Base-by-base conservation (phyloP, 140 eudicot species). In the Anethum foeniculum region DNA sequence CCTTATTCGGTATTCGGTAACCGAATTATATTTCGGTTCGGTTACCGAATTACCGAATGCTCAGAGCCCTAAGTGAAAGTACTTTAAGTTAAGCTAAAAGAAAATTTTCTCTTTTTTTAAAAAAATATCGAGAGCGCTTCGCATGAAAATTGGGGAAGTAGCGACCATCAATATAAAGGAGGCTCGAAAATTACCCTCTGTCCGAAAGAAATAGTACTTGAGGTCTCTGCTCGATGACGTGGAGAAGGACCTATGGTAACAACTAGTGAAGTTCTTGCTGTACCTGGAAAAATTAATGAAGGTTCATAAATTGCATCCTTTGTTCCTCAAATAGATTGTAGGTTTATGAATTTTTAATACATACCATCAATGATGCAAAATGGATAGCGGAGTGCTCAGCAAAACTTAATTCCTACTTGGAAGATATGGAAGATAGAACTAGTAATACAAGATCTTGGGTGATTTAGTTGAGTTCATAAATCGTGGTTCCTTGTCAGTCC, bases 231-330 rank as follows among this genome's bases (percentile, higher is more conserved):
- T 82, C 97, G 90, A 62, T 94, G 98, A 52, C 96, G 93, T 52
- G 97, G 98, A 80, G 98, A 94, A 36, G 98, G 98, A 56, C 98
- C 98, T 43, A 92, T 88, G 7, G 98, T 92, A 83, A 94, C 85
- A 81, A 92, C 86, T 41, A 94, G 88, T 46, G 98, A 94, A 76
- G 98, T 94, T 89, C 98, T 90, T 69, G 98, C 97, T 11, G 97
- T 84, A 81, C 98, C 98, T 93, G 88, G 68, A 82, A 79, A 75
- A 69, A 71, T 28, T 78, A 44, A 75, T 32, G 23, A 30, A 15
- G 75, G 23, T 41, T 23, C 38, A 44, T 43, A n/a, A n/a, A 23
- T 72, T n/a, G 54, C 32, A 43, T 43, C 58, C 16, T 6, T 36
- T 72, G 77, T 39, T 72, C 77, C 52, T 72, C 46, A 23, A 19